Evolutionary conservation across 495 filamentous ascomycete genomes (phyloP), one percentile per base, ranked within the genome.

Genomic region (Aspergillus hancockii): DNA sequence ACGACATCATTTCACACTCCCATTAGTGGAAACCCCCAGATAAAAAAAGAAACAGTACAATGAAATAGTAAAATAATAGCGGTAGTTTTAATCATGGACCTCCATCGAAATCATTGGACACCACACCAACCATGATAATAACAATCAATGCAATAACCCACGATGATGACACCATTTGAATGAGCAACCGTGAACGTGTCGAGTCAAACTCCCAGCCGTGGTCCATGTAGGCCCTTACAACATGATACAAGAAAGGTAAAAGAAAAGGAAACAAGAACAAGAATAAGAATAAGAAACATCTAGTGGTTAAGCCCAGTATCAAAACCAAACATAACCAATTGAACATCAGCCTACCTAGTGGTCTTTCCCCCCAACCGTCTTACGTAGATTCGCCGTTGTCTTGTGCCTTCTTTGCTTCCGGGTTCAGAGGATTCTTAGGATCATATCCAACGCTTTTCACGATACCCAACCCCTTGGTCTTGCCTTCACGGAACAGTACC

Each of bases 391-490:
- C 12, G 1, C 16, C 16, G 38, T 12, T 41, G 38, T 41, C 16
- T 14, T 12, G 5, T 14, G 12, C 38, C 49, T 61, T 62, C 51
- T 68, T 69, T 9, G 62, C 52, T 38, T 81, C 73, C 16, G 79
- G 77, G 55, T 81, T 84, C 54, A 89, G 66, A 21, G 86, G 85
- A 21, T 86, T 75, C 0, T 62, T 64, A 0, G 84, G 75, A 71
- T 98, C 93, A 74, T 97, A 98, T 5, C 93, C 93, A 1, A 98
- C 79, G 50, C 84, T 83, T 71, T 95, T 98, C 40, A 98, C 92
- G 62, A 98, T 97, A 0, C 94, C 94, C 6, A 98, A 75, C 0
- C 94, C 94, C 79, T 97, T 98, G 0, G 94, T 98, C 53, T 95
- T 82, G 0, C 94, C 94, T 74, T 98, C 94, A 25, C 94, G 84